Percentiles rank a stretch among this genome's conserved stretches.
Conservation (phyloP, 768 basidiomycete species). For the Thelephora aurantiotincta region DNA sequence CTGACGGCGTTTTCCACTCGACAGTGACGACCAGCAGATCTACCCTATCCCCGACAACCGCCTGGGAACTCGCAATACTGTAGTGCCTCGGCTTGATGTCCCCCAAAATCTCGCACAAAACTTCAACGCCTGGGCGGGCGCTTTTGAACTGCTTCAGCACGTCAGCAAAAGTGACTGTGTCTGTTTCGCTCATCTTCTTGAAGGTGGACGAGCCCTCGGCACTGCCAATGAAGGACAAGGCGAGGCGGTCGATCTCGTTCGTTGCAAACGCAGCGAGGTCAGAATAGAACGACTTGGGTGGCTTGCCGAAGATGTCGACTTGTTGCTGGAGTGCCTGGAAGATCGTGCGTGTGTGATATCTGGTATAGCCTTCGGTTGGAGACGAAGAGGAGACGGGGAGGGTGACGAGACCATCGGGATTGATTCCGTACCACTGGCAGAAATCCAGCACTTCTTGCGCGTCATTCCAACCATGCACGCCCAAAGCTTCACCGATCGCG, state of each 20-base stretch:
- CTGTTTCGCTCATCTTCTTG: slow-evolving; percentile 91
- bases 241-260: slow-evolving; percentile 51
- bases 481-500: slow-evolving; percentile 91
- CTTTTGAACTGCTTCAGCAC: slow-evolving; percentile 62
- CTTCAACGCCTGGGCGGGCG: slow-evolving; percentile 73
- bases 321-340: slow-evolving; percentile 95
- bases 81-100: slow-evolving; percentile 98
- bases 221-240: slow-evolving; percentile 84
- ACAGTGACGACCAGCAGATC: slow-evolving; percentile 94
- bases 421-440: slow-evolving; percentile 83
- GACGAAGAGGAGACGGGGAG: slow-evolving; percentile 44
- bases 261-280: slow-evolving; percentile 72
- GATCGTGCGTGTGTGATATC: slow-evolving; percentile 84
- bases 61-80: slow-evolving; percentile 93
- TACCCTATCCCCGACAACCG: slow-evolving; percentile 87
- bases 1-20: slow-evolving; percentile 79
- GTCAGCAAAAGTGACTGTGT: slow-evolving; percentile 89
- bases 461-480: slow-evolving; percentile 97
- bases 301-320: slow-evolving; percentile 90
- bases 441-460: slow-evolving; percentile 77
- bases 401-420: slow-evolving; percentile 66
- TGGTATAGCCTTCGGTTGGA: slow-evolving; percentile 30
- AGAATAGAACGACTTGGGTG: slow-evolving; percentile 91
- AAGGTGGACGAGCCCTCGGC: slow-evolving; percentile 85
- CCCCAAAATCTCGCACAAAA: slow-evolving; percentile 76